phyloP scores from a whole-genome alignment of 1,284 basidiomycete species.

The Moesziomyces sp. region DNA sequence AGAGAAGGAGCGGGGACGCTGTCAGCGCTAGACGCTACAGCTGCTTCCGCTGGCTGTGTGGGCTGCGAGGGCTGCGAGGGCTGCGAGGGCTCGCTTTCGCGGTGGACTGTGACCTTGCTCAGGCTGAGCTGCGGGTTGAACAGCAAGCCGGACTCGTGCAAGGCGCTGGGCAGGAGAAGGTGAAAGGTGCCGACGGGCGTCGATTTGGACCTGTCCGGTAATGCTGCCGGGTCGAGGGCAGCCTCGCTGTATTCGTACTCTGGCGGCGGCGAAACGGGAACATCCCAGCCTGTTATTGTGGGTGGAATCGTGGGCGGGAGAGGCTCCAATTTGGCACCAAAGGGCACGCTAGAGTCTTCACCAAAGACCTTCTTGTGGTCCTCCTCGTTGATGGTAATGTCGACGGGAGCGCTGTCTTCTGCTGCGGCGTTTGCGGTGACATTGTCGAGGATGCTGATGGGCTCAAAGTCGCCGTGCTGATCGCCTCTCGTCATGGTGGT shows the following conservation, averaged over 20 bases:
- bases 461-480: slow-evolving; percentile 18
- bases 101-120: slow-evolving; percentile 13
- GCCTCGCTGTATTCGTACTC: slow-evolving; percentile 12
- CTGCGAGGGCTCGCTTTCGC: not conserved
- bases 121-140: slow-evolving; percentile 36
- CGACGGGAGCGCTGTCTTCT: slow-evolving; percentile 21
- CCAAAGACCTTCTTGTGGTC: slow-evolving; percentile 40
- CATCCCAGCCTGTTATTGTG: not conserved
- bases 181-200: slow-evolving; percentile 8
- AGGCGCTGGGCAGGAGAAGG: slow-evolving; percentile 28
- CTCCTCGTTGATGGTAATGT: slow-evolving; percentile 43
- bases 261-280: slow-evolving; percentile 20
- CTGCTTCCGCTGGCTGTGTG: not conserved
- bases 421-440: slow-evolving; percentile 5
- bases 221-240: not conserved
- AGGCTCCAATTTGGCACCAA: slow-evolving; percentile 2
- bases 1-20: slow-evolving; percentile 6
- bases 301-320: slow-evolving; percentile 1
- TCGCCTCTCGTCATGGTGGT: slow-evolving; percentile 25
- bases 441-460: slow-evolving; percentile 26
- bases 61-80: not conserved
- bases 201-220: not conserved
- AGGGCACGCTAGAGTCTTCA: slow-evolving; percentile 10
- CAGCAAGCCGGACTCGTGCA: slow-evolving; percentile 39
- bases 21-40: not conserved